Conservation (phyloP, 768 basidiomycete genomes). For the Kwoniella pini region DNA sequence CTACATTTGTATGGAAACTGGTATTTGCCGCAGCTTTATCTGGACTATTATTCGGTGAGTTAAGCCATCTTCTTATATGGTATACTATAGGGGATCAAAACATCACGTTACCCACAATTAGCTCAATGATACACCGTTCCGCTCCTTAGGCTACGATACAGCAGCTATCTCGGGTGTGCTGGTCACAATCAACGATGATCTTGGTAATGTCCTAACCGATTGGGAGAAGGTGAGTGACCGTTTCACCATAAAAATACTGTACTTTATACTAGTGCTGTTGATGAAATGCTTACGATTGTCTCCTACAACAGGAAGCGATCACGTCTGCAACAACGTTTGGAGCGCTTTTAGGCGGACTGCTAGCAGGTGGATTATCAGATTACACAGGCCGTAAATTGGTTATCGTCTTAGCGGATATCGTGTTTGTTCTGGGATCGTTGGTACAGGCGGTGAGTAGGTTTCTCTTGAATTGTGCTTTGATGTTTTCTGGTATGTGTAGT, state of each 20-base stretch:
- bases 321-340: constrained; percentile 77
- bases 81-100: background rate
- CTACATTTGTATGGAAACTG: constrained; percentile 76
- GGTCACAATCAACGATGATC: constrained; percentile 68
- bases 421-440: constrained; percentile 74
- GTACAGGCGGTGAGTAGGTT: constrained; percentile 65
- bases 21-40: constrained; percentile 74
- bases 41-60: constrained; percentile 71
- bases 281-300: background rate
- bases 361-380: constrained; percentile 70
- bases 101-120: background rate
- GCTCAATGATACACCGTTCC: background rate
- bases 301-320: constrained; percentile 67
- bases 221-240: constrained; percentile 67
- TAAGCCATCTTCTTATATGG: background rate
- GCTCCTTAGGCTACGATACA: constrained; percentile 69
- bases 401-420: constrained; percentile 66
- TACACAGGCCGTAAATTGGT: constrained; percentile 69
- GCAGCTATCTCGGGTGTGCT: constrained; percentile 77
- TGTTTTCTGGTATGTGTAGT: too few species aligned
- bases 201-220: constrained; percentile 63
- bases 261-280: too few species aligned
- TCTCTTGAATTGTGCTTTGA: too few species aligned
- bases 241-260: too few species aligned
- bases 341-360: constrained; percentile 72